Evolutionary conservation across 192 early-diverging fungal species (phyloP), one percentile per base, ranked within the genome.

Genomic region (Gonapodya sp.): DNA sequence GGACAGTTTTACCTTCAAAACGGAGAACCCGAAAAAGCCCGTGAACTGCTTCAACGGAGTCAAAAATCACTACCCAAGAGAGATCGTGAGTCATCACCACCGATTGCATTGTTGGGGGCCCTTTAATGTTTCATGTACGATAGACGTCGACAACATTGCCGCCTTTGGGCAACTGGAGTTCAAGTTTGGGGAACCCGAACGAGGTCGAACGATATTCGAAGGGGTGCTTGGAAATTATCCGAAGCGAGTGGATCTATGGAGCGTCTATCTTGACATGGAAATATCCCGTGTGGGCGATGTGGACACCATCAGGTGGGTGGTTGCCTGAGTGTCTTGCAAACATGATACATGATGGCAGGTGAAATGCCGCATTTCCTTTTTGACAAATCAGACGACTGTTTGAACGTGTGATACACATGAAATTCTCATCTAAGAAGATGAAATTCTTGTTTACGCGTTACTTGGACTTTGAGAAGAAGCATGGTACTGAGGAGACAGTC

Each of bases 371-470:
- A 33, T 78, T 1, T 2, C 75, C 32, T 18, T 8, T 35, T 73
- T 80, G 78, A 37, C 86, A 88, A 18, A 78, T 83, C 37, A 86
- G 89, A 80, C 86, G 92, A 0, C 83, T 99, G 81, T 99, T 99
- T 89, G 93, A 95, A 84, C 93, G 96, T 34, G 92, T 95, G 32
- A 93, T 94, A n/a, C 88, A 88, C 8, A 87, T 96, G 88, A 97
- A 96, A 84, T 88, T 94, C 82, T 96, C 96, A 31, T 94, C 95
- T 33, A 98, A 97, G 89, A 96, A 97, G 90, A 96, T 98, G 95
- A 98, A 98, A 86, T 98, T 96, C 88, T 92, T 99, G 83, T 98
- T 99, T 87, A 99, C 98, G 87, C 95, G 96, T 87, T 99, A 94
- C 91, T 89, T 99, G 77, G 91, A 92, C 31, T 99, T 94, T 85